Conservation (phyloP, 2,329 filamentous ascomycete genomes). For the Sporothrix dimorphospora region DNA sequence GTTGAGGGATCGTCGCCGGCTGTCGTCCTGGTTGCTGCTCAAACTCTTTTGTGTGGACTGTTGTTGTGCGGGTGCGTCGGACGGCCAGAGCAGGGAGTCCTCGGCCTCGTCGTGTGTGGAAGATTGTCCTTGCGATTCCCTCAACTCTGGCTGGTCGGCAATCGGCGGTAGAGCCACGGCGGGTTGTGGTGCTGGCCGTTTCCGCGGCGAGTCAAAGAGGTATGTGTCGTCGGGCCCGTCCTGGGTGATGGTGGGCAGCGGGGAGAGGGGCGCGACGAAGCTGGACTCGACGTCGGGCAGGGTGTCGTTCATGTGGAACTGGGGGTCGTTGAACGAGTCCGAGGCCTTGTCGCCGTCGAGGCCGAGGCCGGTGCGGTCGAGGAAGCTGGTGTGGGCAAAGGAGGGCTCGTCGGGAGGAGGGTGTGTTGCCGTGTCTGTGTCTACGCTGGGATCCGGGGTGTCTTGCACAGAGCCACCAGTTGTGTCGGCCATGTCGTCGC, state of each 20-base stretch:
- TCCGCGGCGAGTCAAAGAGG: slow-evolving; percentile 55
- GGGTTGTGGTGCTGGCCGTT: slow-evolving; percentile 31
- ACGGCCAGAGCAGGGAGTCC: not conserved
- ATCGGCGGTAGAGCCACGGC: not conserved
- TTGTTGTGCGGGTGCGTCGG: not conserved
- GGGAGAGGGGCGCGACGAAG: slow-evolving; percentile 62
- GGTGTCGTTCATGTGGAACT: slow-evolving; percentile 58
- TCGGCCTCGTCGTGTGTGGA: not conserved
- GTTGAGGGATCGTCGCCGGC: slow-evolving; percentile 38
- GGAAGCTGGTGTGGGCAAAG: slow-evolving; percentile 42
- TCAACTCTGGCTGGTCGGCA: not conserved
- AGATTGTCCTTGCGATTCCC: not conserved
- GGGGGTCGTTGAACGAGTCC: slow-evolving; percentile 57
- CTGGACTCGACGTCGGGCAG: slow-evolving; percentile 68
- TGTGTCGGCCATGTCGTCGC: not conserved
- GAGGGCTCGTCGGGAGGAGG: not conserved
- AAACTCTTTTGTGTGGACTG: slow-evolving; percentile 34
- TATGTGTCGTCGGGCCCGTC: slow-evolving; percentile 62
- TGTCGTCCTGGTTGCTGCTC: slow-evolving; percentile 34
- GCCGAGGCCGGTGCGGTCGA: slow-evolving; percentile 44
- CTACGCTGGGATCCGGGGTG: not conserved
- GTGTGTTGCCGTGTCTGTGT: not conserved
- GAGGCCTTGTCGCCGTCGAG: slow-evolving; percentile 43
- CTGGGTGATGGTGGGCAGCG: slow-evolving; percentile 53
- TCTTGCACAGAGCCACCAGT: not conserved